Evolutionary conservation across 73 alveolate species (phyloP), one percentile per base, ranked within the genome.

Genomic region (Stentor coeruleus): DNA sequence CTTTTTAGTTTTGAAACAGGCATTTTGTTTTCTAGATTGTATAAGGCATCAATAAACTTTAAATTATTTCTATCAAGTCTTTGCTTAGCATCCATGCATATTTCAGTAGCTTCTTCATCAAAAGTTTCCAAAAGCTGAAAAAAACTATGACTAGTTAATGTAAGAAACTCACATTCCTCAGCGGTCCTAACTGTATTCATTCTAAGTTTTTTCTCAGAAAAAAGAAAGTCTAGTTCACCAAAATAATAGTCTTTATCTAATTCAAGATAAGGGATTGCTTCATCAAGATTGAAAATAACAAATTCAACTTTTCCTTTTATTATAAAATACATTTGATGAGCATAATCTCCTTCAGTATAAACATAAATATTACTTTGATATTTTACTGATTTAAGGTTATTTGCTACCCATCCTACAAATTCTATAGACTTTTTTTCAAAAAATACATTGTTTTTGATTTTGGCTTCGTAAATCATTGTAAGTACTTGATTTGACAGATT

Each of bases 101-200:
- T 75, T 39, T 75, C 83, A 37, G 6, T 36, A 0, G 72, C n/a
- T n/a, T 75, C 83, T 20, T 37, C 72, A 37, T 75, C 72, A 75
- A 20, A 75, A 28, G 26, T 15, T 39, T 75, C 35, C 39, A 75
- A 6, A 31, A 75, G 20, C n/a, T 31, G 31, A n/a, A n/a, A n/a
- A n/a, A n/a, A n/a, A n/a, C n/a, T n/a, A n/a, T n/a, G n/a, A n/a
- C n/a, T n/a, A n/a, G n/a, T n/a, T n/a, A n/a, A n/a, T n/a, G n/a
- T n/a, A n/a, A n/a, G n/a, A 55, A 55, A 55, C 72, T 55, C 72
- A 55, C n/a, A 15, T 55, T 55, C 72, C n/a, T 55, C 72, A 55
- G 15, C n/a, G 15, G 15, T 15, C 15, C 72, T 15, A 55, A 15
- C 72, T 55, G 15, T n/a, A 55, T 55, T n/a, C 15, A 55, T 55